Base-by-base conservation (phyloP, 2,329 filamentous ascomycete species). In the Claviceps sp. region DNA sequence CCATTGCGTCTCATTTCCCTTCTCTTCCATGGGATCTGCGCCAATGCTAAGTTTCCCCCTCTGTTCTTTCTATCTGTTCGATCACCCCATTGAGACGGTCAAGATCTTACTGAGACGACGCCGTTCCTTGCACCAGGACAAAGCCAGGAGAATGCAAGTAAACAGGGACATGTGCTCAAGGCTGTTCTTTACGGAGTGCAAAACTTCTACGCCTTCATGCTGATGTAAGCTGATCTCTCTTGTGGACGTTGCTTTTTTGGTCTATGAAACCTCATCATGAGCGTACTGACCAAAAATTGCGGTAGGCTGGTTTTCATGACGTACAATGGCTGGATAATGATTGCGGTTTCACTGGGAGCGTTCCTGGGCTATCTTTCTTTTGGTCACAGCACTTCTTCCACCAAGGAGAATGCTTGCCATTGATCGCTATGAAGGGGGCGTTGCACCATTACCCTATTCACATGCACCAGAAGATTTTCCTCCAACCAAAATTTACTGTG, bases 291-390 rank as follows among this genome's bases (percentile, higher is more conserved):
- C 8, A 8, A 37, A 10, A 10, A 8, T 11, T 38, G 17, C 6
- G 24, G 13, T 39, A 97, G 91, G 93, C 76, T 98, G 55, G 72
- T 98, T 22, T 98, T 98, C 70, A 98, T 98, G 93, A 98, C 93
- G n/a, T 98, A 98, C 72, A 98, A 98, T 63, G 93, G 93, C 52
- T 95, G 87, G 84, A 83, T 98, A 59, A 98, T 98, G 93, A 70
- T 95, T 58, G 80, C 91, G 3, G 90, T 97, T 16, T 86, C 86
- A 0, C 73, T 94, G 10, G 93, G 93, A 16, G 90, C 91, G 0
- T 95, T 94, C 58, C 68, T 95, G 45, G 93, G 93, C 44, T 96
- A 95, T 65, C 65, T 95, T 55, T 61, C 85, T 45, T 98, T 96
- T 70, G 85, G 87, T 16, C 78, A 81, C 52, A 73, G 75, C 51